Evolutionary conservation across 768 basidiomycete species (phyloP), one percentile per base, ranked within the genome.

Genomic region (Leccinum aurantiacum): DNA sequence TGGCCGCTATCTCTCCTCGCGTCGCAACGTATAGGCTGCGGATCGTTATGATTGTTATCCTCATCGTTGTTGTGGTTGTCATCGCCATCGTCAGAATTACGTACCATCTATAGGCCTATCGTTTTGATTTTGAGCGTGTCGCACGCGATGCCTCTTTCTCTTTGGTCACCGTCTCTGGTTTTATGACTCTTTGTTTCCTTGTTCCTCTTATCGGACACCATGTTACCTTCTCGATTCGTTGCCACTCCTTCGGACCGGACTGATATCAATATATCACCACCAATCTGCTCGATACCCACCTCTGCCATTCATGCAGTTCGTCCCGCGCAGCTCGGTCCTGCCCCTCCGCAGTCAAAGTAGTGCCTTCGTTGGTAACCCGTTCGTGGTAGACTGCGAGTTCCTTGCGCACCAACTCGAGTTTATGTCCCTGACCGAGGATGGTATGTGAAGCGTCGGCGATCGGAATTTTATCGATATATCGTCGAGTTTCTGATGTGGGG

Each of bases 401-500:
- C 85, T 99, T 53, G 90, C 91, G 0, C 80, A 82, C 66, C 93
- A 98, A 72, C 87, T 98, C 29, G 91, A 1, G 31, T 31, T 98
- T 76, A 72, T 80, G 59, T 89, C 88, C 17, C 77, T 98, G 48
- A 89, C 93, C 2, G 95, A 98, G 76, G 98, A 99, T 77, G 97
- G 75, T 69, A 82, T 99, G 75, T 95, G 92, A 85, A 94, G 93
- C 44, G 94, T 98, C 17, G 90, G 91, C 22, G 97, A 99, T 76
- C 87, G 97, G 54, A 96, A 99, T 74, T 99, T 98, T 0, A 33
- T 33, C 33, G 33, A 5, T 33, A 0, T 71, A 86, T 98, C 68
- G 90, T 90, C 65, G 97, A 98, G 76, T 98, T 95, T 76, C 75
- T 98, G 77, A 95, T 95, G 89, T 98, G 95, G 93, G 82, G 11